These are phyloP conservation scores for Beta lomatogona DNA, from an alignment of 179 eudicot species.

Conservation along the genomic window DNA sequence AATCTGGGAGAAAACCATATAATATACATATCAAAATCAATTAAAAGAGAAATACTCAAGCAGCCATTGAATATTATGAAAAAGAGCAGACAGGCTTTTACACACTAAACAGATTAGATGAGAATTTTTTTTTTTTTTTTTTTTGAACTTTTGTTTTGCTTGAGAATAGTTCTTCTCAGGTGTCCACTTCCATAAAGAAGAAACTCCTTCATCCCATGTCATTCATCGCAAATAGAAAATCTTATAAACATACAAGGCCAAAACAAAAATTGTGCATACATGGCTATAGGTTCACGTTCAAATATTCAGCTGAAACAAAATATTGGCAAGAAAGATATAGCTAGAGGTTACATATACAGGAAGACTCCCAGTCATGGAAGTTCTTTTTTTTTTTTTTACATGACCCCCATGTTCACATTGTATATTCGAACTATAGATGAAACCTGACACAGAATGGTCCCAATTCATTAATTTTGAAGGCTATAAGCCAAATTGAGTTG, in stretches of 20 bases:
- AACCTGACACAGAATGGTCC: neutral
- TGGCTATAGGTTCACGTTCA: neutral
- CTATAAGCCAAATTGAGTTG: no score
- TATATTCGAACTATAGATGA: neutral
- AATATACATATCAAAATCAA: conserved; percentile 7
- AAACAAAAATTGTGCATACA: neutral
- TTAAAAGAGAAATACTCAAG: neutral
- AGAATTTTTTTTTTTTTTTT: neutral
- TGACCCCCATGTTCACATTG: neutral
- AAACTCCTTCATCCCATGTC: neutral
- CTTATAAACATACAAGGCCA: neutral
- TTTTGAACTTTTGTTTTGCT: neutral
- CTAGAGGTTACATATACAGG: neutral
- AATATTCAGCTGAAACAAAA: neutral
- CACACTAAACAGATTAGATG: neutral
- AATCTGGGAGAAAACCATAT: conserved; percentile 50
- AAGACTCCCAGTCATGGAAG: neutral
- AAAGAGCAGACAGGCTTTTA: neutral
- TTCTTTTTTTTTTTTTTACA: neutral
- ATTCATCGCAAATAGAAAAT: neutral
- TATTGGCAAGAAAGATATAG: neutral
- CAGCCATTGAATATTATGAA: neutral
- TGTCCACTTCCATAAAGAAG: neutral
- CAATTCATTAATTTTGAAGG: neutral
- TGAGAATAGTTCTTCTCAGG: neutral